Evolutionary conservation across 1,284 basidiomycete species (phyloP), one percentile per base, ranked within the genome.

Genomic region (Naganishia sp.): DNA sequence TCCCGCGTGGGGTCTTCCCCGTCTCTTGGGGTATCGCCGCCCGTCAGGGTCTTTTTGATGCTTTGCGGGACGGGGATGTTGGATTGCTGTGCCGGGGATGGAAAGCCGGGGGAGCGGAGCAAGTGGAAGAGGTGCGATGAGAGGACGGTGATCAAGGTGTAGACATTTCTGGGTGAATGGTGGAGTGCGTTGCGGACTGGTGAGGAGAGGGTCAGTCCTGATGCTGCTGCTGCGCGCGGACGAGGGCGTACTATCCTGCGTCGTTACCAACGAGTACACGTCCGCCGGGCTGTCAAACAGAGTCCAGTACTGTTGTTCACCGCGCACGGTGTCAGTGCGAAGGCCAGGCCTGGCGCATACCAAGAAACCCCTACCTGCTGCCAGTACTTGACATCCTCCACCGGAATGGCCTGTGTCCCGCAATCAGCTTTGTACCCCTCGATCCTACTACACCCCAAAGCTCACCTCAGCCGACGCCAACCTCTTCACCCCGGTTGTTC

Each of bases 281-380:
- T 95, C 93, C 0, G 90, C 89, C 0, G 90, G 84, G 7, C 89
- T 88, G 80, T 91, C 90, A 76, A 94, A 94, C 11, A 95, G 81
- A 43, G 85, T 80, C 70, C 89, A 87, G 77, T 90, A 96, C 88
- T 94, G 75, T 13, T 56, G 45, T 66, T n/a, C 9, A 50, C 7
- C 17, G 17, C 6, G 32, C 9, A 11, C 21, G 21, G 45, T 3
- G 28, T 31, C 42, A 47, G 45, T 15, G 5, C 45, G 1, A 18
- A 39, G 2, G 3, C n/a, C 23, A 25, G 10, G 32, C 43, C 23
- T 17, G 17, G 5, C 3, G 17, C n/a, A 7, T 3, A 35, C 13
- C 31, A 17, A 41, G n/a, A 11, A 13, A 15, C 1, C 75, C 84
- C 70, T 70, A 89, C 89, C 81, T 91, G 90, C 68, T 91, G 84